Base-by-base conservation (phyloP, 2,329 filamentous ascomycete species). In the Gyromitra esculenta region DNA sequence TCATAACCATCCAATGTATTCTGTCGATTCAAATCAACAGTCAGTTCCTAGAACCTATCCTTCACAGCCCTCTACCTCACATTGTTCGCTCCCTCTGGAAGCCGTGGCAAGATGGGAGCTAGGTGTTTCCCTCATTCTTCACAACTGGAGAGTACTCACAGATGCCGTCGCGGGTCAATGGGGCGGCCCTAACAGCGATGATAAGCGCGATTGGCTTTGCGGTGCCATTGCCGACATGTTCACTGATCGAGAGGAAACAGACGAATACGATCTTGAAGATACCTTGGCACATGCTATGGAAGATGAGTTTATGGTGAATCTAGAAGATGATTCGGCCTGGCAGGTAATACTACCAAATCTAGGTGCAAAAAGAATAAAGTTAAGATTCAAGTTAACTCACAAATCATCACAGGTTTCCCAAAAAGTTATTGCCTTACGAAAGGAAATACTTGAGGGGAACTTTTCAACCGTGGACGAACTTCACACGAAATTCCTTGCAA, bases 201-300 rank as follows among this genome's bases (percentile, higher is more conserved):
- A 96, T 84, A 98, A 98, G 86, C 92, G 95, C 81, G 95, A 97
- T 87, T 98, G 94, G 95, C 92, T 99, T 81, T 95, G 92, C 66
- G 94, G 94, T 79, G 92, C 92, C 56, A 87, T 98, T 68, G 91
- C 91, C 75, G 93, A 97, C 35, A 89, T 97, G 78, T 91, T 97
- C 80, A 86, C 86, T 0, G 75, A 65, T 8, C 56, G 59, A 15
- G 86, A 89, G 1, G 86, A 89, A 71, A 90, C 92, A 9, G 92
- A 97, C 80, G 85, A 88, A 18, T 89, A 91, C 79, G 93, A 97
- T 81, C 86, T 97, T 56, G 95, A 98, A 85, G 88, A 91, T 52
- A 90, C 96, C 66, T 86, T 98, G 62, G 86, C 97, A 60, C 92
- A 97, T 81, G 90, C 97, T 77, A 96, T 98, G 91, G 88, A 92